Evolutionary conservation across 805 yeast genomes (phyloP).

Genomic region (Candida fluviatilis): DNA sequence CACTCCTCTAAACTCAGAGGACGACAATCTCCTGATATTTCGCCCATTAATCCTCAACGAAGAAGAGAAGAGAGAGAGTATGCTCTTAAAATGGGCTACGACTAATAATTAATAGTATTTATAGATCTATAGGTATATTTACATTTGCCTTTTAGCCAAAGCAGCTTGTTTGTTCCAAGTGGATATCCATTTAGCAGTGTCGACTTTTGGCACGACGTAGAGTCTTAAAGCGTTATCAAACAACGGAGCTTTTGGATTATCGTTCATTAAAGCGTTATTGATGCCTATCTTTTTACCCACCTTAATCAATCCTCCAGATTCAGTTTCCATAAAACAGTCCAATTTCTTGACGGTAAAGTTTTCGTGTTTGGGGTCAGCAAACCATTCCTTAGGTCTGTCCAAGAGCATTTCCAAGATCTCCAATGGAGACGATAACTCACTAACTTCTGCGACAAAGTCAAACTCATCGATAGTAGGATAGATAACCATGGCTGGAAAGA

Average conservation of each 20-base stretch:
- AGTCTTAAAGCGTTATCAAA: conserved; percentile 70
- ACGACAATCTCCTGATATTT: conserved; percentile 48
- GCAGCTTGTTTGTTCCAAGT: conserved; percentile 64
- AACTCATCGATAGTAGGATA: conserved; percentile 84
- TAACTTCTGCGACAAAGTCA: conserved; percentile 71
- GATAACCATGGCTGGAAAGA: conserved; percentile 75
- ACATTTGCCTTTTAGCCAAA: conserved; percentile 35
- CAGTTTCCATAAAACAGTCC: conserved; percentile 79
- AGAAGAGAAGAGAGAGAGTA: conserved; percentile 45
- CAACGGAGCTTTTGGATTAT: conserved; percentile 64
- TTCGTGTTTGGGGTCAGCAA: conserved; percentile 54
- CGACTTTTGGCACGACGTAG: conserved; percentile 74
- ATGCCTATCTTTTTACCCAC: conserved; percentile 74
- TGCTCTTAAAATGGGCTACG: conserved; percentile 43
- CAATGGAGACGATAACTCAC: conserved; percentile 65
- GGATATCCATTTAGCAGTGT: conserved; percentile 60
- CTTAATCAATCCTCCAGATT: conserved; percentile 78
- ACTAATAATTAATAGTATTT: conserved; percentile 3
- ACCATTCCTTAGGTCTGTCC: conserved; percentile 68
- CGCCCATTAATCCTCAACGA: conserved; percentile 38
- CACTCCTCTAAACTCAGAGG: conserved; percentile 49
- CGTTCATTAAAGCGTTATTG: conserved; percentile 58
- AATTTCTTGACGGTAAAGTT: conserved; percentile 57
- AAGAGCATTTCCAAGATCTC: conserved; percentile 58
- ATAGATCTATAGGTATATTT: conserved; percentile 4